Conservation (phyloP, 129 eudicot genomes). For the Saussurea involucrata region DNA sequence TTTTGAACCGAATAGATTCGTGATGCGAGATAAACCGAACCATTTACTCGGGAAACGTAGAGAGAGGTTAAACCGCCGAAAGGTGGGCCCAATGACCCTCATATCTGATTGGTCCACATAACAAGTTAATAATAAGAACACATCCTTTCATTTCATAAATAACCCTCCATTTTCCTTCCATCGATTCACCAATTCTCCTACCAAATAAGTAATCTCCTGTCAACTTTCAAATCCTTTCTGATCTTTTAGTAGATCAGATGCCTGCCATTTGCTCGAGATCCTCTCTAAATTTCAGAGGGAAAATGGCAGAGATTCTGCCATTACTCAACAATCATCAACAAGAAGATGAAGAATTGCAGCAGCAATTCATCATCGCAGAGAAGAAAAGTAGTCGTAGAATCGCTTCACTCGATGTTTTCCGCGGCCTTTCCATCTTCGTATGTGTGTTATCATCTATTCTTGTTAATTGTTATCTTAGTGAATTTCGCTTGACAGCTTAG, state of each 20-base stretch:
- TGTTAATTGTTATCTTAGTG: neutral
- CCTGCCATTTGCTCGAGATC: constrained; percentile 17
- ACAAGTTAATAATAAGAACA: too few relatives aligned
- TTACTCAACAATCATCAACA: constrained; percentile 25
- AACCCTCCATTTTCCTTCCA: constrained; percentile 12
- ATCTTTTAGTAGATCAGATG: neutral
- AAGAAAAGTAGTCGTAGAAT: constrained; percentile 36
- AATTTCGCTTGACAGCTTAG: neutral
- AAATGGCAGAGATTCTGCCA: constrained; percentile 43
- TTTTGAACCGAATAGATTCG: neutral
- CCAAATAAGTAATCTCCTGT: neutral
- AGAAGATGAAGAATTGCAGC: constrained; percentile 20
- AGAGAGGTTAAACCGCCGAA: neutral
- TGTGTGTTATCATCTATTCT: neutral
- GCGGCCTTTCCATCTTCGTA: constrained; percentile 73
- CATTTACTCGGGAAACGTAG: neutral
- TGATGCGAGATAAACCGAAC: neutral
- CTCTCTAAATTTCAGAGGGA: constrained; percentile 19
- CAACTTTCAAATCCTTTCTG: neutral
- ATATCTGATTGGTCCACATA: constrained; percentile 20
- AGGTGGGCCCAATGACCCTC: neutral
- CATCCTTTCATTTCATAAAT: constrained; percentile 1
- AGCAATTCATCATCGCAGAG: neutral
- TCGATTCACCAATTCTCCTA: neutral
- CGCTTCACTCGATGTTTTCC: constrained; percentile 74